Conservation (phyloP, 2,329 filamentous ascomycete species). For the Xylaria sp. region DNA sequence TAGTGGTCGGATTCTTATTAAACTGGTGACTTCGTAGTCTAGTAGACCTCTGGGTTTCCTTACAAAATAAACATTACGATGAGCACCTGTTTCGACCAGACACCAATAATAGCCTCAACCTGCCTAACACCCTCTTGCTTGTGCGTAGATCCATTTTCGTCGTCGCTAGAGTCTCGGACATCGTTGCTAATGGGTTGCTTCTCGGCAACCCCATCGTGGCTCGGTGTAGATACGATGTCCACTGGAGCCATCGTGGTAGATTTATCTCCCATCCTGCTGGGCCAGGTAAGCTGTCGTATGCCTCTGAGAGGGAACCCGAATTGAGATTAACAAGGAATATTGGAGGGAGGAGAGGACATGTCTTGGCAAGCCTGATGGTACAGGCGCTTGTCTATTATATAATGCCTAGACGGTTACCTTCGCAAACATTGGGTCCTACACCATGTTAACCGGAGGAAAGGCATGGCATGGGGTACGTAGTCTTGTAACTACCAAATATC, state of each 20-base stretch:
- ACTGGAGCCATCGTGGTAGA: conserved; percentile 3
- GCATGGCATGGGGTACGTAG: not conserved
- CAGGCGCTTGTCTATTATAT: conserved; percentile 5
- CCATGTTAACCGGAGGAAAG: not conserved
- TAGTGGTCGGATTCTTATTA: too few species aligned
- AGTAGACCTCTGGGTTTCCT: conserved; percentile 37
- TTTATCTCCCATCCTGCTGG: not conserved
- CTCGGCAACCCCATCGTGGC: conserved; percentile 5
- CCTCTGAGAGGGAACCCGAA: not conserved
- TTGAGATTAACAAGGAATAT: not conserved
- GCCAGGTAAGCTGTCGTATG: not conserved
- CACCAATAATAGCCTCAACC: conserved; percentile 53
- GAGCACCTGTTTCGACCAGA: conserved; percentile 27
- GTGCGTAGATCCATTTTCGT: conserved; percentile 40
- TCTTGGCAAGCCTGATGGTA: not conserved
- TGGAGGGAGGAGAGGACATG: not conserved
- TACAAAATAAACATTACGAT: conserved; percentile 40
- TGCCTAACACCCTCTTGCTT: conserved; percentile 54
- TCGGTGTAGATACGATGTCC: not conserved
- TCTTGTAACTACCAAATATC: not conserved
- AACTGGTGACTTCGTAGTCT: not conserved
- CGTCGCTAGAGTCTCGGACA: conserved; percentile 21
- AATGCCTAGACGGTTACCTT: not conserved
- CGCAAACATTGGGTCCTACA: not conserved
- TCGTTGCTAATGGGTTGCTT: conserved; percentile 3